Percentiles rank a stretch among this genome's conserved stretches.
phyloP scores from a whole-genome alignment of 495 filamentous ascomycete species.

The Neurospora sp. region DNA sequence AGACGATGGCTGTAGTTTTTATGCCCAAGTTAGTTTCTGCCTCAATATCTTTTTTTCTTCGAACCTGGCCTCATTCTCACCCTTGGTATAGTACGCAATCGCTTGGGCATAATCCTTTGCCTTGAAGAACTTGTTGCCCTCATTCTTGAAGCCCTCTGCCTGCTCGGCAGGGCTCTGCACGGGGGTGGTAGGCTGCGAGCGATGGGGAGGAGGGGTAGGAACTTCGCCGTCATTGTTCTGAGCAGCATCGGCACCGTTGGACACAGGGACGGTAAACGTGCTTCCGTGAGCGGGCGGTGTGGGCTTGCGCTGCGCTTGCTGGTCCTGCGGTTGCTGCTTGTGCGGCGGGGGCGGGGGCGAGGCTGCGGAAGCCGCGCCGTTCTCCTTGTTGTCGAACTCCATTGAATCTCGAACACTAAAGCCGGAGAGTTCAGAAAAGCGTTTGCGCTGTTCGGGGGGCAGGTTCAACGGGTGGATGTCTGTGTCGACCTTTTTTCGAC shows the following conservation, averaged over 20 bases:
- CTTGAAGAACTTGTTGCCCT: conserved; percentile 95
- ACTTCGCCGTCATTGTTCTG: conserved; percentile 31
- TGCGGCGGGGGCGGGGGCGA: conserved; percentile 28
- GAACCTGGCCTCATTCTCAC: conserved; percentile 31
- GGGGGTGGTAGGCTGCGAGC: conserved; percentile 50
- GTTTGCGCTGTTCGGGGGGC: conserved; percentile 72
- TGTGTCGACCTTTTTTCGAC: conserved; percentile 48
- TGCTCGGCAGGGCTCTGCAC: conserved; percentile 49
- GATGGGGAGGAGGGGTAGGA: conserved; percentile 75
- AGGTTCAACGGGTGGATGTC: conserved; percentile 79
- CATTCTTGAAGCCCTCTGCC: conserved; percentile 81
- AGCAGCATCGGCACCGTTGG: conserved; percentile 46
- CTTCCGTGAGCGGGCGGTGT: conserved; percentile 23
- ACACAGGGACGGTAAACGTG: conserved; percentile 32
- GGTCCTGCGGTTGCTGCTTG: conserved; percentile 15
- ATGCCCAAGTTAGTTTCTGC: conserved; percentile 5
- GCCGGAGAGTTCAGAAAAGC: conserved; percentile 59
- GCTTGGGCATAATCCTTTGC: conserved; percentile 75
- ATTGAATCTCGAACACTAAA: conserved; percentile 60
- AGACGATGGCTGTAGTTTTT: conserved; percentile 61
- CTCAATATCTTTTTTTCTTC: neutral
- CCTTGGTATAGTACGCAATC: conserved; percentile 89
- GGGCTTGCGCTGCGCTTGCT: conserved; percentile 12
- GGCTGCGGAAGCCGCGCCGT: conserved; percentile 32
- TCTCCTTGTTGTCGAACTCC: conserved; percentile 65